A percentile compares a stretch with the other conserved stretches of the same genome.
Evolutionary conservation across 805 yeast species (phyloP).

Genomic region (Starmerella kuoi): DNA sequence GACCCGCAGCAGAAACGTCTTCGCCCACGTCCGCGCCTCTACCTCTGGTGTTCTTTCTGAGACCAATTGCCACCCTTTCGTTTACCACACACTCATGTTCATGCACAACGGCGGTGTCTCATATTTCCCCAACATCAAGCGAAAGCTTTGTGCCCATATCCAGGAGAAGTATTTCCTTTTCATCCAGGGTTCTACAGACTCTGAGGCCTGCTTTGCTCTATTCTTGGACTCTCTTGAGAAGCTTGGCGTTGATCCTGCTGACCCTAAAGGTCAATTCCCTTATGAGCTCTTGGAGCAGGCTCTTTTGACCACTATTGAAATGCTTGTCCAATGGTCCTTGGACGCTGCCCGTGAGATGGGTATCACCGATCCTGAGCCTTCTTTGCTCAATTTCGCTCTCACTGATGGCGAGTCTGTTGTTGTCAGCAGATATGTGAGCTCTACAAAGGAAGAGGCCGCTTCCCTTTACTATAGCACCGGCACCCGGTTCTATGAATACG

Average conservation of each 20-base stretch:
- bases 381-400: conserved; percentile 82
- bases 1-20: conserved; percentile 71
- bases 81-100: conserved; percentile 75
- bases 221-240: conserved; percentile 63
- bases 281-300: conserved; percentile 50
- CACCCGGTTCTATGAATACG: conserved; percentile 75
- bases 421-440: conserved; percentile 77
- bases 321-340: conserved; percentile 67
- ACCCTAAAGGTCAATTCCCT: conserved; percentile 40
- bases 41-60: conserved; percentile 90
- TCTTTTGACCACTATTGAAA: conserved; percentile 56
- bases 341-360: conserved; percentile 36
- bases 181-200: conserved; percentile 90
- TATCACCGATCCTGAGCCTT: conserved; percentile 46
- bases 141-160: conserved; percentile 56
- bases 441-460: conserved; percentile 89
- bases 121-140: conserved; percentile 59
- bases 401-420: conserved; percentile 85
- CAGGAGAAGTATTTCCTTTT: conserved; percentile 66
- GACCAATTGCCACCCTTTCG: conserved; percentile 95
- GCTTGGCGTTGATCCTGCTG: conserved; percentile 63
- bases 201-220: conserved; percentile 88
- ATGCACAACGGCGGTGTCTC: conserved; percentile 90
- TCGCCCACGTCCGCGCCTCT: conserved; percentile 93
- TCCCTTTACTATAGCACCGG: conserved; percentile 92